phyloP scores from a whole-genome alignment of 768 basidiomycete genomes.

The Boletus huronensis region DNA sequence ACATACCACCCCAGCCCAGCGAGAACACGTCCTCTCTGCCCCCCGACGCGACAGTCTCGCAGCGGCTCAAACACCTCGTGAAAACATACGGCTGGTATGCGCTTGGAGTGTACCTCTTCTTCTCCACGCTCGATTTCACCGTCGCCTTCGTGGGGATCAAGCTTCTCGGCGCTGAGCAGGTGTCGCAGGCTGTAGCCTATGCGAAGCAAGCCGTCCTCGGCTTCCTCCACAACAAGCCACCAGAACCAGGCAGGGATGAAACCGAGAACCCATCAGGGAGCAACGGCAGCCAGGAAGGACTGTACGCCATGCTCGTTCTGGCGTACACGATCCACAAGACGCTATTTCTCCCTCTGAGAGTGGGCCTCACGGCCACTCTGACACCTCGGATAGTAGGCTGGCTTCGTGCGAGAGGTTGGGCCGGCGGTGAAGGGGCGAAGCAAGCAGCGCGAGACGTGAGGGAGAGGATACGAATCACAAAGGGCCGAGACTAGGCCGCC shows the following conservation, averaged over 20 bases:
- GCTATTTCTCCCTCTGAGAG: conserved; percentile 79
- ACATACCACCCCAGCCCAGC: conserved; percentile 8
- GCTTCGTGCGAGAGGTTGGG: conserved; percentile 81
- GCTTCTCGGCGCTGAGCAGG: conserved; percentile 86
- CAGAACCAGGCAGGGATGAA: conserved; percentile 68
- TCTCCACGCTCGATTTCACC: conserved; percentile 77
- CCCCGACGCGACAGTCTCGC: conserved; percentile 55
- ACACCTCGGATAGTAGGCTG: conserved; percentile 86
- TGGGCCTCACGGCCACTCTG: conserved; percentile 82
- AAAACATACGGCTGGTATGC: conserved; percentile 97
- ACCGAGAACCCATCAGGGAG: conserved; percentile 41
- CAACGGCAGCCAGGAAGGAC: conserved; percentile 56
- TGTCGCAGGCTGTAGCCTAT: conserved; percentile 60
- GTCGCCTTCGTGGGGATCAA: conserved; percentile 83
- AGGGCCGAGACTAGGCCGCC: conserved; percentile 17
- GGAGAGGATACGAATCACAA: conserved; percentile 31
- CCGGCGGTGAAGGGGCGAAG: conserved; percentile 63
- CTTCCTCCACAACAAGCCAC: conserved; percentile 49
- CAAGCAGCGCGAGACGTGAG: conserved; percentile 52
- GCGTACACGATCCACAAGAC: conserved; percentile 98
- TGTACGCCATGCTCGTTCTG: conserved; percentile 89
- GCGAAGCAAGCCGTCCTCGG: conserved; percentile 48
- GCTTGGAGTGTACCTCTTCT: conserved; percentile 78
- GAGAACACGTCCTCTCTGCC: conserved; percentile 31
- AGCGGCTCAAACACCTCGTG: conserved; percentile 76